These are phyloP conservation scores for Pezicula neosporulosa DNA, from an alignment of 2,329 filamentous ascomycete species.

Conservation along the genomic window DNA sequence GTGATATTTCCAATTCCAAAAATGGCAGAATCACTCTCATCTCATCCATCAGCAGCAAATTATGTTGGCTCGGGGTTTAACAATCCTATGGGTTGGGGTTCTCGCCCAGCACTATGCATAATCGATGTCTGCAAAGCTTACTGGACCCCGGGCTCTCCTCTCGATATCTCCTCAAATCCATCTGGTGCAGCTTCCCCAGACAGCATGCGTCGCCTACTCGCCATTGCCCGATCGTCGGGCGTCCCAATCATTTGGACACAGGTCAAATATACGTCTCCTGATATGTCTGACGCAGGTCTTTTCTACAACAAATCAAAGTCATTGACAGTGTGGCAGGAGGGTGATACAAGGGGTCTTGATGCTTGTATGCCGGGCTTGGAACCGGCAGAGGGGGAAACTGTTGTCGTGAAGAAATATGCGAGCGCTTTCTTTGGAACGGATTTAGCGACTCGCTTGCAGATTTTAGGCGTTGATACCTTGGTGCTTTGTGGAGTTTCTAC, in stretches of 20 bases:
- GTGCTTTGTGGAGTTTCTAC: conserved; percentile 44
- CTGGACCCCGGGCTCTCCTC: conserved; percentile 36
- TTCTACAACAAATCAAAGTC: conserved; percentile 39
- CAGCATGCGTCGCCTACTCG: conserved; percentile 35
- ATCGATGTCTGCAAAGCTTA: conserved; percentile 45
- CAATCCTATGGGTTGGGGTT: conserved; percentile 1
- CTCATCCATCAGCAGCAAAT: neutral
- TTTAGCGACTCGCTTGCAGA: conserved; percentile 34
- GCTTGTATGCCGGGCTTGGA: conserved; percentile 35
- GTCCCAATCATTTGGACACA: conserved; percentile 39
- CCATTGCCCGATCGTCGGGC: conserved; percentile 33
- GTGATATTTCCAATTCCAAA: neutral
- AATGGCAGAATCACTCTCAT: neutral
- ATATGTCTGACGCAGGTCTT: conserved; percentile 42
- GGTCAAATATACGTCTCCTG: conserved; percentile 38
- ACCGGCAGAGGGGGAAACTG: conserved; percentile 29
- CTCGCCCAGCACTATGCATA: conserved; percentile 37
- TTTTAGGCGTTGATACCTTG: conserved; percentile 36
- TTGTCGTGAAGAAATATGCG: conserved; percentile 40
- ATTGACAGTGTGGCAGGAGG: conserved; percentile 36
- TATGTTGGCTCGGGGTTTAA: neutral
- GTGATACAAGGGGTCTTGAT: conserved; percentile 34
- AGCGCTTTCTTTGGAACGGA: conserved; percentile 42
- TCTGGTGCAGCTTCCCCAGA: conserved; percentile 30
- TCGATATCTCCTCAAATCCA: conserved; percentile 35